Conservation (phyloP, 1,284 basidiomycete species). For the Ganoderma lucidum region DNA sequence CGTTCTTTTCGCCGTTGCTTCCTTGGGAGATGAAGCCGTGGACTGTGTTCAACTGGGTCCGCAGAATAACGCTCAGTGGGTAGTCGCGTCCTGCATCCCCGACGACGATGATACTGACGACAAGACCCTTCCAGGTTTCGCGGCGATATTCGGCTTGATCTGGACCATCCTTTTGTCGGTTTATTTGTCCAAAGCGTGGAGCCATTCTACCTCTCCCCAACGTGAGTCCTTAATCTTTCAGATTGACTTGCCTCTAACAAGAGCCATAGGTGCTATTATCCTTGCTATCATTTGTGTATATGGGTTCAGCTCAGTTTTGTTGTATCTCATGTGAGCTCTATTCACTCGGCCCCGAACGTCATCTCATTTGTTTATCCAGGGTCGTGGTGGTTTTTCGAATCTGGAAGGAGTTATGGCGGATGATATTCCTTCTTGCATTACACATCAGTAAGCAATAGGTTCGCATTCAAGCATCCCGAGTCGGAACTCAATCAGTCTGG, state of each 20-base stretch:
- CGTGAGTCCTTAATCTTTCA: constrained; percentile 42
- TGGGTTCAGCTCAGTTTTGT: constrained; percentile 48
- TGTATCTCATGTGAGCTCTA: constrained; percentile 56
- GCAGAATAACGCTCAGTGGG: constrained; percentile 44
- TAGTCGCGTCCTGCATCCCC: constrained; percentile 9
- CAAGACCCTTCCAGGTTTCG: constrained; percentile 43
- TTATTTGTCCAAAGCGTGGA: constrained; percentile 52
- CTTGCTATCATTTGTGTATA: constrained; percentile 47
- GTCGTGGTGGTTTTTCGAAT: constrained; percentile 53
- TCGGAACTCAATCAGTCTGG: background rate
- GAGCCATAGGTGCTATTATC: constrained; percentile 47
- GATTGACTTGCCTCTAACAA: constrained; percentile 9
- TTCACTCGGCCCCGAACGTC: background rate
- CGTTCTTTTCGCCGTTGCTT: constrained; percentile 26
- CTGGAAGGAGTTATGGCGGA: constrained; percentile 52
- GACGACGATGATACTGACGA: constrained; percentile 10
- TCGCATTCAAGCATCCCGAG: background rate
- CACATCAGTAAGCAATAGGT: constrained; percentile 45
- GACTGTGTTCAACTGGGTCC: constrained; percentile 41
- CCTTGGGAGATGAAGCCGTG: constrained; percentile 42
- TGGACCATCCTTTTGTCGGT: constrained; percentile 49
- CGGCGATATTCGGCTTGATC: constrained; percentile 47
- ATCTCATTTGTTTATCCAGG: constrained; percentile 42
- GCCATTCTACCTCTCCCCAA: constrained; percentile 44
- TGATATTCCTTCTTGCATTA: constrained; percentile 46